Evolutionary conservation across 495 filamentous ascomycete species (phyloP).

Genomic region (Amphirosellinia nigrospora): DNA sequence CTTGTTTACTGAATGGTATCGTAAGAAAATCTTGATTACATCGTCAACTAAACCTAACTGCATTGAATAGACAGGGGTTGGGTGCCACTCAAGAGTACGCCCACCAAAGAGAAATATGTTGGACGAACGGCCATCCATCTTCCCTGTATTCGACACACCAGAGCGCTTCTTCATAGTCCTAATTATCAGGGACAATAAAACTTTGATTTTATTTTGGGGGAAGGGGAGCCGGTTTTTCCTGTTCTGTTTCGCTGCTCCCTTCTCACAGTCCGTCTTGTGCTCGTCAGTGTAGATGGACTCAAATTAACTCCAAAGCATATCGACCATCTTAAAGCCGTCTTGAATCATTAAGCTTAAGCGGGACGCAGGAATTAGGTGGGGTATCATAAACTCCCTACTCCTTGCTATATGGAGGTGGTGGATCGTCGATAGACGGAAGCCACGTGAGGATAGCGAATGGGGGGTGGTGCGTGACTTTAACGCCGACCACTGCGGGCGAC

Average conservation of each 20-base stretch:
- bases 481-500: conserved; percentile 94
- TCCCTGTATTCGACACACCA: conserved; percentile 19
- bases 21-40: conserved; percentile 43
- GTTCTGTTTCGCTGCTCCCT: neutral
- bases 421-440: conserved; percentile 30
- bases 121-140: conserved; percentile 31
- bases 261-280: conserved; percentile 1
- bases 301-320: conserved; percentile 25
- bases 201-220: neutral
- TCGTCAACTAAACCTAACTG: conserved; percentile 45
- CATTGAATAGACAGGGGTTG: conserved; percentile 34
- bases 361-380: conserved; percentile 18
- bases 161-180: conserved; percentile 18
- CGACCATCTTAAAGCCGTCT: conserved; percentile 21
- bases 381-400: conserved; percentile 38
- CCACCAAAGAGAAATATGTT: conserved; percentile 39
- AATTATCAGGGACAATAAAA: conserved; percentile 18
- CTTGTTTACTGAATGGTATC: conserved; percentile 33
- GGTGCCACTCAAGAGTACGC: conserved; percentile 21
- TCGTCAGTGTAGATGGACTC: conserved; percentile 18
- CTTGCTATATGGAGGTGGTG: conserved; percentile 32
- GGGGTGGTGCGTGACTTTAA: conserved; percentile 56
- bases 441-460: conserved; percentile 32
- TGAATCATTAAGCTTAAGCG: conserved; percentile 23
- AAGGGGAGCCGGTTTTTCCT: neutral